phyloP scores from a whole-genome alignment of 139 green algal species.

The Coelastrella sp. region DNA sequence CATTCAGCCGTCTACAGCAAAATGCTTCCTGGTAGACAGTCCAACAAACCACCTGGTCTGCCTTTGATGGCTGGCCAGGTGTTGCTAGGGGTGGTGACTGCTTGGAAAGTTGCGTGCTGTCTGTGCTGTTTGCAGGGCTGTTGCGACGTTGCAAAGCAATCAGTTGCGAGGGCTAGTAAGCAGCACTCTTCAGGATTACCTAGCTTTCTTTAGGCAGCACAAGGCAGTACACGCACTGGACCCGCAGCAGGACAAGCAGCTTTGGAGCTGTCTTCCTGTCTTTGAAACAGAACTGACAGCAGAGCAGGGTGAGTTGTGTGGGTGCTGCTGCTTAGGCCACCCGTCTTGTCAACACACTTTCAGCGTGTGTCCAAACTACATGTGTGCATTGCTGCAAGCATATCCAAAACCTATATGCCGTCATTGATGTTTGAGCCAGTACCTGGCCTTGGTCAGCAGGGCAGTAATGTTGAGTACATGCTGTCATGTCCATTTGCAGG shows the following conservation, averaged over 20 bases:
- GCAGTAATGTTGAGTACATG: not conserved
- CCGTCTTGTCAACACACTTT: too few relatives aligned
- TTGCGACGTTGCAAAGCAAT: slow-evolving; percentile 79
- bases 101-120: not conserved
- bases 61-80: not conserved
- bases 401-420: too few relatives aligned
- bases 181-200: slow-evolving; percentile 61
- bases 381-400: too few relatives aligned
- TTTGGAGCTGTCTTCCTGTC: slow-evolving; percentile 63
- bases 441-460: too few relatives aligned
- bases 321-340: too few relatives aligned
- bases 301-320: not conserved
- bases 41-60: too few relatives aligned
- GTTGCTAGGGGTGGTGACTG: not conserved
- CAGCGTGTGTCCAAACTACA: too few relatives aligned
- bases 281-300: slow-evolving; percentile 76
- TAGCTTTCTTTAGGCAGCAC: slow-evolving; percentile 70
- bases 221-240: slow-evolving; percentile 56
- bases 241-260: slow-evolving; percentile 62
- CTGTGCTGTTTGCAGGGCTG: slow-evolving; percentile 43
- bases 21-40: not conserved
- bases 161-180: slow-evolving; percentile 76
- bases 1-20: not conserved
- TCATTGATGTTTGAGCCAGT: too few relatives aligned
- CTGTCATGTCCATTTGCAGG: slow-evolving; percentile 33